These are phyloP conservation scores for Candida patagonica DNA, from an alignment of 805 yeast species.

Conservation along the genomic window DNA sequence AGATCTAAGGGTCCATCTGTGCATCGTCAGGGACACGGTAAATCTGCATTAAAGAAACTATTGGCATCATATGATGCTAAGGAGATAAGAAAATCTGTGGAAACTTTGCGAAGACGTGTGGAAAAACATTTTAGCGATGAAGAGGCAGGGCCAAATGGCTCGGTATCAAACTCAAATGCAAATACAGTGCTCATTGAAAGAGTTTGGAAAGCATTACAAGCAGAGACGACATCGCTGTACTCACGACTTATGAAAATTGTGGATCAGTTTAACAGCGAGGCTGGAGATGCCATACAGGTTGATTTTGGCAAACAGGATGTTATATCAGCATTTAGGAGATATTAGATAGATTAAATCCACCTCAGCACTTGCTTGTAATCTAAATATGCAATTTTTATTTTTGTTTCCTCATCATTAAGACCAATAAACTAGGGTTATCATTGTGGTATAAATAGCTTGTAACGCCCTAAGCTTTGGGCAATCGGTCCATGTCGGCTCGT, in stretches of 20 bases:
- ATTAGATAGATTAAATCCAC: neutral
- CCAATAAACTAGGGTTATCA: neutral
- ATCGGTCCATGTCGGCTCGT: slow-evolving; percentile 44
- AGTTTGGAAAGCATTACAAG: slow-evolving; percentile 65
- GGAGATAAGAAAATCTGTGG: slow-evolving; percentile 48
- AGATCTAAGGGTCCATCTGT: slow-evolving; percentile 32
- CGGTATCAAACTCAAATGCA: slow-evolving; percentile 25
- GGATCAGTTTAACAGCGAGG: slow-evolving; percentile 41
- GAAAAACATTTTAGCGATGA: slow-evolving; percentile 41
- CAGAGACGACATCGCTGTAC: slow-evolving; percentile 48
- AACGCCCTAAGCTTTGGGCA: slow-evolving; percentile 27
- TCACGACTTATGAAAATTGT: slow-evolving; percentile 46
- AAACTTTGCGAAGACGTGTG: slow-evolving; percentile 46
- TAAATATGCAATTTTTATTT: neutral
- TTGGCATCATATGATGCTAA: slow-evolving; percentile 46
- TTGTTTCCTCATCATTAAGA: neutral
- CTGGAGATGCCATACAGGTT: slow-evolving; percentile 32
- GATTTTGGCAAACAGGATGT: slow-evolving; percentile 48
- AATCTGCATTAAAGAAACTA: slow-evolving; percentile 48
- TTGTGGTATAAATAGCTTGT: neutral
- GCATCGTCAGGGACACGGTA: slow-evolving; percentile 60
- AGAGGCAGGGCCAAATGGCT: slow-evolving; percentile 17
- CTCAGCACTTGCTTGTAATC: no score
- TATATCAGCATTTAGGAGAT: slow-evolving; percentile 38
- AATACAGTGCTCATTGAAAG: slow-evolving; percentile 49